Conservation (phyloP, 2,329 filamentous ascomycete genomes). For the Nemania sp. region DNA sequence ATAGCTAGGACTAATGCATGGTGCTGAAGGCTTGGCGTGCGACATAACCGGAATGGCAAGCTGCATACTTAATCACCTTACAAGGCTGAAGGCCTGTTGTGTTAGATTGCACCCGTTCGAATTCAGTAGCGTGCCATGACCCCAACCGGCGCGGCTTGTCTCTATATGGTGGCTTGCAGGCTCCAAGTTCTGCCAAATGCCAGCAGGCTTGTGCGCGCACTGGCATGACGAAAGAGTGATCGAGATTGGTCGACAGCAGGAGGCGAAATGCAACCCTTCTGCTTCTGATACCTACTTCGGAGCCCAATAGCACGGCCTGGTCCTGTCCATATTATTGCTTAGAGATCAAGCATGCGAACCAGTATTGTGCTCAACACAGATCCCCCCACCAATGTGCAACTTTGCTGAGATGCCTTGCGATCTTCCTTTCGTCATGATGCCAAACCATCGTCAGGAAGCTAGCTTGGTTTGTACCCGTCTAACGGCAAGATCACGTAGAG, state of each 20-base stretch:
- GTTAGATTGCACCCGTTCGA: not conserved
- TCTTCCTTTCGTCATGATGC: too few relatives aligned
- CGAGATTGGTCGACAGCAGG: constrained; percentile 4
- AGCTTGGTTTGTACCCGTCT: too few relatives aligned
- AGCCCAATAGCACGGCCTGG: not conserved
- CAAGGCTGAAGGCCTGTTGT: constrained; percentile 23
- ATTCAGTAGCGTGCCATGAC: not conserved
- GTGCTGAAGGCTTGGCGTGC: constrained; percentile 18
- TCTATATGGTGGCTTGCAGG: constrained; percentile 8
- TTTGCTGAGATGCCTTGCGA: too few relatives aligned
- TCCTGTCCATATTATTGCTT: constrained; percentile 5
- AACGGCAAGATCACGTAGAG: not conserved
- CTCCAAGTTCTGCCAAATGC: not conserved
- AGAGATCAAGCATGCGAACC: too few relatives aligned
- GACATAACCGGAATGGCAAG: constrained; percentile 10
- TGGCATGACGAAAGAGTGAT: constrained; percentile 7
- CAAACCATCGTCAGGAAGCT: too few relatives aligned
- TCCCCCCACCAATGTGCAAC: too few relatives aligned
- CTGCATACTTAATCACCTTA: constrained; percentile 20
- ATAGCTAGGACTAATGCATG: constrained; percentile 1
- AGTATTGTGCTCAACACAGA: too few relatives aligned
- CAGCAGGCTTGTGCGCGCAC: constrained; percentile 8
- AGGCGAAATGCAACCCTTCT: constrained; percentile 17
- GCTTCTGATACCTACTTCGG: constrained; percentile 4
- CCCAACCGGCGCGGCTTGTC: constrained; percentile 5